Conservation (phyloP, 2,329 filamentous ascomycete genomes). For the Sporothrix schenckii region DNA sequence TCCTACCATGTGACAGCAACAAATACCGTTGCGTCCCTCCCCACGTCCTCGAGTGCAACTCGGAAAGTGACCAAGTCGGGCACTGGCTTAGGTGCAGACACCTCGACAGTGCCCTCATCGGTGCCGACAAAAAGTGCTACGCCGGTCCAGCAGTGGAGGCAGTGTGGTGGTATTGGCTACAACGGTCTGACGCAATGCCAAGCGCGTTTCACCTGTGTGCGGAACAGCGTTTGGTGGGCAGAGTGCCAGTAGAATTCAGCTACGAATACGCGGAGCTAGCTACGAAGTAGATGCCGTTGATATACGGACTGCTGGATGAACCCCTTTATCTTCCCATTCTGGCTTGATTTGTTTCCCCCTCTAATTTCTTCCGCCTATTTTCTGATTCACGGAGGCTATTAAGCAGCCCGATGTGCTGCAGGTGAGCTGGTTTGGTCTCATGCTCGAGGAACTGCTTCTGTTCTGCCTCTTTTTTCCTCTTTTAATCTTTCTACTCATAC, state of each 20-base stretch:
- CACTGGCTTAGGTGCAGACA: not conserved
- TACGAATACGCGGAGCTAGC: not conserved
- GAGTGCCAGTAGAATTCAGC: constrained; percentile 40
- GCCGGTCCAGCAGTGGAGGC: constrained; percentile 43
- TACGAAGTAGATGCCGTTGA: not conserved
- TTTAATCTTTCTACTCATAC: not conserved
- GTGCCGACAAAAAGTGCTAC: constrained; percentile 19
- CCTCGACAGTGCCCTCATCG: constrained; percentile 14
- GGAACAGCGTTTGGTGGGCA: constrained; percentile 42
- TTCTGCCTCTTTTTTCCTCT: not conserved
- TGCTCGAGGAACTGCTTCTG: not conserved
- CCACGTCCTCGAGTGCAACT: not conserved
- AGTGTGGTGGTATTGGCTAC: constrained; percentile 46
- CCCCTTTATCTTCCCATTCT: not conserved
- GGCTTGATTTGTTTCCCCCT: not conserved
- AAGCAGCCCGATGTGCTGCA: not conserved
- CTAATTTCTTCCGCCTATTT: not conserved
- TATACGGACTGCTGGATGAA: not conserved
- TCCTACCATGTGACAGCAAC: constrained; percentile 5
- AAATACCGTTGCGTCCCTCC: constrained; percentile 1
- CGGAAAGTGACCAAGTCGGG: not conserved
- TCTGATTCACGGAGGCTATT: not conserved
- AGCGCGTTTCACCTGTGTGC: constrained; percentile 42
- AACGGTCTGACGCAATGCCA: constrained; percentile 43
- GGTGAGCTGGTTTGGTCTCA: not conserved